Percentiles rank a stretch among this genome's conserved stretches.
Evolutionary conservation across 352 stramenopile genomes (phyloP).

Genomic region (Phytophthora macrochlamydospora): DNA sequence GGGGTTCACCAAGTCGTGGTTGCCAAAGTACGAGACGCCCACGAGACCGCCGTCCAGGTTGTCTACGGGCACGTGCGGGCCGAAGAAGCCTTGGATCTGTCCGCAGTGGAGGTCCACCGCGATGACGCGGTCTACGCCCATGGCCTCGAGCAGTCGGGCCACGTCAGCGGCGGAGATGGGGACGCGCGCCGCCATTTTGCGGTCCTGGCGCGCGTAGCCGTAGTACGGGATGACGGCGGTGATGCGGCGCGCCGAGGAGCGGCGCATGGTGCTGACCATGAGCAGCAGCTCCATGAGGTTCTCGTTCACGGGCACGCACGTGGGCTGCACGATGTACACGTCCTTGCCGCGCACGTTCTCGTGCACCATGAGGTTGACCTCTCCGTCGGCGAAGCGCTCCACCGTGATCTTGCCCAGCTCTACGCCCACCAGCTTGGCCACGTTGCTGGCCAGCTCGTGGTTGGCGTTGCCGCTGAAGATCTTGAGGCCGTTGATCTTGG

Average conservation of each 20-base stretch:
- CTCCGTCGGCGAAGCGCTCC: slow-evolving; percentile 98
- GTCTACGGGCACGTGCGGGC: slow-evolving; percentile 98
- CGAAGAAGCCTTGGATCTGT: slow-evolving; percentile 98
- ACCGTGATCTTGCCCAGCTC: slow-evolving; percentile 98
- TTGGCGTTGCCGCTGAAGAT: slow-evolving; percentile 99
- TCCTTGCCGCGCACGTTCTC: slow-evolving; percentile 99
- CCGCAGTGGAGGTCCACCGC: slow-evolving; percentile 88
- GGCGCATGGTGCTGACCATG: slow-evolving; percentile 97
- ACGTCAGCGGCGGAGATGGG: slow-evolving; percentile 96
- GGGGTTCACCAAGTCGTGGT: slow-evolving; percentile 98
- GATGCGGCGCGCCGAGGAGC: slow-evolving; percentile 97
- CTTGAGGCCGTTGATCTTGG: slow-evolving; percentile 94
- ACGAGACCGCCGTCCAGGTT: slow-evolving; percentile 97
- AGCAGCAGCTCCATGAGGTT: slow-evolving; percentile 99
- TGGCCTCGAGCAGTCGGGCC: slow-evolving; percentile 84
- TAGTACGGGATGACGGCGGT: slow-evolving; percentile 99
- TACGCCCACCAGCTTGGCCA: slow-evolving; percentile 97
- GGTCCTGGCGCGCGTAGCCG: slow-evolving; percentile 91
- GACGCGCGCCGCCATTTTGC: slow-evolving; percentile 94
- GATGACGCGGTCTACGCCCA: slow-evolving; percentile 90
- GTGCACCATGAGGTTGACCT: slow-evolving; percentile 99
- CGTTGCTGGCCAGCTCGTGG: slow-evolving; percentile 95
- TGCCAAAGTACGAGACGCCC: slow-evolving; percentile 94
- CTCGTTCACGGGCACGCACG: slow-evolving; percentile 99
- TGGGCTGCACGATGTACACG: slow-evolving; percentile 99